Base-by-base conservation (phyloP, 2,329 filamentous ascomycete genomes). In the Coniochaeta sp. region DNA sequence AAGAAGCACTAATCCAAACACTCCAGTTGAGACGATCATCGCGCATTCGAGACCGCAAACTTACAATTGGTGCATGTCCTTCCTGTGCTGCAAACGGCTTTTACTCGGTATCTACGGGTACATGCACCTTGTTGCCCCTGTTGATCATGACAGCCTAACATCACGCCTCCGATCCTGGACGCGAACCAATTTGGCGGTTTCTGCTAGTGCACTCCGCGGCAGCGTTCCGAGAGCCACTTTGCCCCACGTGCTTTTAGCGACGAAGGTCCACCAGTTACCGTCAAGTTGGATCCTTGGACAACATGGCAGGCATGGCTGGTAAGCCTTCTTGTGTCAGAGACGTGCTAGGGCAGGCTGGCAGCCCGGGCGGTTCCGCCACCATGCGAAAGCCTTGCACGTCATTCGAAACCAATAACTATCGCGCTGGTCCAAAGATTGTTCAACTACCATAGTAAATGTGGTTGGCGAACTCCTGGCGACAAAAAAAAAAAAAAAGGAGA, bases 131-230 rank as follows among this genome's bases (percentile, higher is more conserved):
- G 47, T 5, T 52, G 47, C 47, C 47, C 47, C 47, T 52, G 47
- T 52, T 52, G 47, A 52, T 52, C 47, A 52, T 52, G 47, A 31
- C 47, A 52, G 47, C 24, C 31, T 12, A 36, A 36, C 34, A 36
- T 12, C 47, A 31, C 47, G 47, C 47, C 47, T 52, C 47, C 26
- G 24, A 22, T 57, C 54, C 31, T 24, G 22, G 33, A 57, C 31
- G 34, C 54, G 54, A 36, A 34, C 54, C 54, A 57, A 57, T 57
- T 57, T 57, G 54, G 54, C 54, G 54, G 54, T 36, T 57, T 57
- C 54, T 36, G 54, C 31, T 57, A 34, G 34, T 22, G 17, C 34
- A 26, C 5, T 58, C 38, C 56, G 56, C 56, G 56, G 56, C 56
- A 58, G 12, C 24, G 34, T 58, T 58, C 56, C 56, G 56, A 22